A percentile compares a stretch with the other conserved stretches of the same genome.
These are phyloP conservation scores for Suillus sp. DNA, from an alignment of 768 basidiomycete genomes.

Conservation along the genomic window DNA sequence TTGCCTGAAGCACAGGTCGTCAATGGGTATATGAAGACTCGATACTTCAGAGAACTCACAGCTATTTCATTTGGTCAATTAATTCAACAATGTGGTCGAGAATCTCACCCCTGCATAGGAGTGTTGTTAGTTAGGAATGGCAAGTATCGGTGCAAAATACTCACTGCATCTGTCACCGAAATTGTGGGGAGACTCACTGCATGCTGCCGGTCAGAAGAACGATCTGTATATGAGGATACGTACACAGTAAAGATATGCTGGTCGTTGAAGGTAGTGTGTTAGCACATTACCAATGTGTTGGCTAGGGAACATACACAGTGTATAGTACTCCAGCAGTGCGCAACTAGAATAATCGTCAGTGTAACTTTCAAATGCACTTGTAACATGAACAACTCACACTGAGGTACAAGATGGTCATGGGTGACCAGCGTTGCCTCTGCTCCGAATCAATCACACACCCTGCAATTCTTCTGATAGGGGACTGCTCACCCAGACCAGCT, in stretches of 20 bases:
- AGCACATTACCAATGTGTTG: not conserved
- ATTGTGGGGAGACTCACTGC: not conserved
- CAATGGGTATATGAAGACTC: not conserved
- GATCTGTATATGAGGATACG: not conserved
- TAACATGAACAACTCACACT: not conserved
- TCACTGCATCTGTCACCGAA: not conserved
- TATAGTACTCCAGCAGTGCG: not conserved
- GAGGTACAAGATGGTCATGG: not conserved
- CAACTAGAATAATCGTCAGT: not conserved
- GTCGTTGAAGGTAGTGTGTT: not conserved
- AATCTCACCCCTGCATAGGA: constrained; percentile 1
- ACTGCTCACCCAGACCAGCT: not conserved
- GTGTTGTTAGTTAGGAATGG: not conserved
- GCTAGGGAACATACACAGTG: not conserved
- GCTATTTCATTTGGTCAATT: not conserved
- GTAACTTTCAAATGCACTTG: not conserved
- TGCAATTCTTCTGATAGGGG: not conserved
- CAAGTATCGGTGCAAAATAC: not conserved
- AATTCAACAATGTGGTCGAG: not conserved
- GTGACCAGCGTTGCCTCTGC: constrained; percentile 2
- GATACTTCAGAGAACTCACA: not conserved
- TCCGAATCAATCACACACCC: not conserved
- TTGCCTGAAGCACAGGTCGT: not conserved
- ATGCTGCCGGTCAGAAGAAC: not conserved
- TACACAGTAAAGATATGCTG: not conserved